Percentiles rank a stretch among this genome's conserved stretches.
These are phyloP conservation scores for Colletotrichum aenigma DNA, from an alignment of 2,329 filamentous ascomycete species.

Conservation along the genomic window DNA sequence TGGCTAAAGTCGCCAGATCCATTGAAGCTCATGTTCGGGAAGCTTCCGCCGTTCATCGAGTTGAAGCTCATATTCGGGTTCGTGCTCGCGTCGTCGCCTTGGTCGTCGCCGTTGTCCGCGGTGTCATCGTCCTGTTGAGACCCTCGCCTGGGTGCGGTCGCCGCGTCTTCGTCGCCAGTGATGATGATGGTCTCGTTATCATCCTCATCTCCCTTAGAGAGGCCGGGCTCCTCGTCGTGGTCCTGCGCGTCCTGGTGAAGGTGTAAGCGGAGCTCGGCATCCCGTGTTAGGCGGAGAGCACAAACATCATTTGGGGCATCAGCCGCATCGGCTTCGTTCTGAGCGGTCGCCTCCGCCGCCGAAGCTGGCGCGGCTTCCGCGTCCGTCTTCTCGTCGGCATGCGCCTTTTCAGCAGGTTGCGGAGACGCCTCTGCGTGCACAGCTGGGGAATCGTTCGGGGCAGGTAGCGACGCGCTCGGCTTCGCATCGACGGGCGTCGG, in stretches of 20 bases:
- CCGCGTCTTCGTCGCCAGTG: conserved; percentile 14
- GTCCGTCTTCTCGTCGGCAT: background rate
- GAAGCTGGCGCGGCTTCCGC: background rate
- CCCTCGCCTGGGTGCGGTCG: background rate
- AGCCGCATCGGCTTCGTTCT: background rate
- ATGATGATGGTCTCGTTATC: conserved; percentile 18
- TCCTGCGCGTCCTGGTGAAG: background rate
- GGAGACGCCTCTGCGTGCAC: conserved; percentile 14
- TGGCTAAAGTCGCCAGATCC: conserved; percentile 69
- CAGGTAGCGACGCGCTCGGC: conserved; percentile 32
- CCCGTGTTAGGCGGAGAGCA: background rate
- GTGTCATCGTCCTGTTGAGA: conserved; percentile 14
- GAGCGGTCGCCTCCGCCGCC: background rate
- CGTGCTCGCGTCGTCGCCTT: conserved; percentile 23
- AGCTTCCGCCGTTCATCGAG: conserved; percentile 48
- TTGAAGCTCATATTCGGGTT: conserved; percentile 39
- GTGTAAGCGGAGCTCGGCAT: background rate
- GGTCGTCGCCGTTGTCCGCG: conserved; percentile 22
- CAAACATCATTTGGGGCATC: background rate
- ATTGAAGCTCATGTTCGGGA: conserved; percentile 63
- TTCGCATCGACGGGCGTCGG: conserved; percentile 46
- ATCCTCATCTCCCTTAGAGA: conserved; percentile 16
- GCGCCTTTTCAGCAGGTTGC: background rate
- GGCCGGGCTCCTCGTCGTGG: background rate
- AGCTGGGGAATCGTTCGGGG: conserved; percentile 23